Conservation (phyloP, 441 rosid genomes). For the Populus hybrid region DNA sequence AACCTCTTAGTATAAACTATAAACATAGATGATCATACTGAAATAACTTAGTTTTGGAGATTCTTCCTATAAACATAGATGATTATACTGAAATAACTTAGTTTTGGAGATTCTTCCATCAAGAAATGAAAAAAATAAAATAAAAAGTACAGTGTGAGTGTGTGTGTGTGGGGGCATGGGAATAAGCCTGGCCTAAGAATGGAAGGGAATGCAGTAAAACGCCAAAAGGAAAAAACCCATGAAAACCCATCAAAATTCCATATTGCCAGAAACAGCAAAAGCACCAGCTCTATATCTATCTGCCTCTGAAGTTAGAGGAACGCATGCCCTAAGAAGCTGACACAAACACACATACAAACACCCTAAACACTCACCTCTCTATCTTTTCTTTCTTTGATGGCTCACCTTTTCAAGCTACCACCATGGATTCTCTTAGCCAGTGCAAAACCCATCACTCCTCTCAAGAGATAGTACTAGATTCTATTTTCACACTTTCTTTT, state of each 20-base stretch:
- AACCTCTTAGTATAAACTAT: too few species aligned
- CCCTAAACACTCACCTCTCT: not conserved
- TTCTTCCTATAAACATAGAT: too few species aligned
- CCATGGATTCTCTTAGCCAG: conserved; percentile 50
- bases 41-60: not conserved
- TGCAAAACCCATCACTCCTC: conserved; percentile 40
- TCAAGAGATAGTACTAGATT: conserved; percentile 52
- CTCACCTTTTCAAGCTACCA: conserved; percentile 44
- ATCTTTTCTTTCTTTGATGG: conserved; percentile 18
- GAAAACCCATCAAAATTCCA: conserved; percentile 12
- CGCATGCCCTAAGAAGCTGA: conserved; percentile 39
- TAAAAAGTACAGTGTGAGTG: not conserved
- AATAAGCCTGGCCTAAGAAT: not conserved
- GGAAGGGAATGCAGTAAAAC: not conserved
- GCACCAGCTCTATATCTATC: not conserved
- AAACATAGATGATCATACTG: too few species aligned
- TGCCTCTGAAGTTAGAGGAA: conserved; percentile 28
- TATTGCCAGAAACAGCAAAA: conserved; percentile 19
- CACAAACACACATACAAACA: conserved; percentile 17
- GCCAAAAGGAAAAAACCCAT: conserved; percentile 25
- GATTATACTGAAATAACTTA: too few species aligned
- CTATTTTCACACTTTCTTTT: conserved; percentile 24
- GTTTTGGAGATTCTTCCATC: not conserved
- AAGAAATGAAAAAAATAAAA: not conserved
- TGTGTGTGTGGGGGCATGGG: not conserved